These are phyloP conservation scores for Diplocarpon mali DNA, from an alignment of 2,329 filamentous ascomycete genomes.

Conservation along the genomic window DNA sequence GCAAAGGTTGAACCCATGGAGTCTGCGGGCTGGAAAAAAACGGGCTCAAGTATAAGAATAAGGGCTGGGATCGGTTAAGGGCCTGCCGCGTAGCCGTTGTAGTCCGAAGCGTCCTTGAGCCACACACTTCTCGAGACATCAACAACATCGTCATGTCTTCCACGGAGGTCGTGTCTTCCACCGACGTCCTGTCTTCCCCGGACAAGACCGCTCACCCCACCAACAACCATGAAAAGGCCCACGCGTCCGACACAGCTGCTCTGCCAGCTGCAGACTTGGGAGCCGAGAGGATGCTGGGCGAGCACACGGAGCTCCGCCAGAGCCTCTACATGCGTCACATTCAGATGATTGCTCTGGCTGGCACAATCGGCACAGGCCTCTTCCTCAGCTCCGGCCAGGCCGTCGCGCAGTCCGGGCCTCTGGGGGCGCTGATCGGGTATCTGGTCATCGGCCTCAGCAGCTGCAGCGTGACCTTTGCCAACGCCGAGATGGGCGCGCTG, in stretches of 20 bases:
- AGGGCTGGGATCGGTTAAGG: too few species aligned
- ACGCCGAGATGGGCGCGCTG: conserved; percentile 25
- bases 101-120: too few species aligned
- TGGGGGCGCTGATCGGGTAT: conserved; percentile 37
- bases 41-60: too few species aligned
- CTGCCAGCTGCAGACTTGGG: neutral
- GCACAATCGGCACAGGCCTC: conserved; percentile 33
- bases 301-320: conserved; percentile 16
- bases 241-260: neutral
- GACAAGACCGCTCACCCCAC: neutral
- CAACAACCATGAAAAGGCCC: neutral
- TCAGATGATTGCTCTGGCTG: conserved; percentile 34
- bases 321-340: conserved; percentile 33
- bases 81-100: too few species aligned
- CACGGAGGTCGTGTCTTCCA: too few species aligned
- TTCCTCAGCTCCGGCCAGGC: conserved; percentile 34
- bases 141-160: too few species aligned
- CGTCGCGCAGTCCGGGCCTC: conserved; percentile 39
- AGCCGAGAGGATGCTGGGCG: neutral
- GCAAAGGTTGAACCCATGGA: too few species aligned
- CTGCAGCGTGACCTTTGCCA: neutral
- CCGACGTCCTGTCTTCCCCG: neutral
- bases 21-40: too few species aligned
- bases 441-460: neutral
- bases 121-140: too few species aligned